Conservation (phyloP, 1,284 basidiomycete genomes). For the Termitomyces sp. region DNA sequence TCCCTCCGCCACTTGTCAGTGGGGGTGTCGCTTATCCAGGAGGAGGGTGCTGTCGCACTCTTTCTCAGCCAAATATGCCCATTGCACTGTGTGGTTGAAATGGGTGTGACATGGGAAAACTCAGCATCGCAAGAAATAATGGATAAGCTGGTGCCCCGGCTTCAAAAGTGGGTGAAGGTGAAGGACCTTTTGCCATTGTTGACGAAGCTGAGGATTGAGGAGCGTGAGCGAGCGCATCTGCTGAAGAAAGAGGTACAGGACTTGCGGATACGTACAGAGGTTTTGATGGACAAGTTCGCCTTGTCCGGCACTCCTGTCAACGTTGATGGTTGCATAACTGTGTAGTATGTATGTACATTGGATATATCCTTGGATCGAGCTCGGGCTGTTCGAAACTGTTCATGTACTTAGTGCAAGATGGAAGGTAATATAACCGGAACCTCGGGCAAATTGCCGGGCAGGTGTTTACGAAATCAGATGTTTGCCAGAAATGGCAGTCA, state of each 20-base stretch:
- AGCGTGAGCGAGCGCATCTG: conserved; percentile 35
- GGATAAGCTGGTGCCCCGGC: conserved; percentile 28
- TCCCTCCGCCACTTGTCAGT: conserved; percentile 38
- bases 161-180: conserved; percentile 41
- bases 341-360: background rate
- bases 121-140: conserved; percentile 21
- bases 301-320: background rate
- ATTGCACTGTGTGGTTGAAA: conserved; percentile 34
- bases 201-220: conserved; percentile 43
- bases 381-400: too few species aligned
- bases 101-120: conserved; percentile 40
- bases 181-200: conserved; percentile 44
- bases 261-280: conserved; percentile 40
- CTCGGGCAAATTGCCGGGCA: background rate
- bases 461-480: conserved; percentile 10
- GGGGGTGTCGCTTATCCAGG: conserved; percentile 44
- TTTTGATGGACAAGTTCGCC: conserved; percentile 36
- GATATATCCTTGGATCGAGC: background rate
- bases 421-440: too few species aligned
- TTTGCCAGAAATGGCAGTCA: background rate
- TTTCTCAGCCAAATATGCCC: conserved; percentile 50
- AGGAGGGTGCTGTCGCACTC: conserved; percentile 41
- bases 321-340: conserved; percentile 8
- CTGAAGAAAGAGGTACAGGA: conserved; percentile 50
- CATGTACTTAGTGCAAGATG: too few species aligned